phyloP scores from a whole-genome alignment of 768 basidiomycete species.

The Mrakia gelida region DNA sequence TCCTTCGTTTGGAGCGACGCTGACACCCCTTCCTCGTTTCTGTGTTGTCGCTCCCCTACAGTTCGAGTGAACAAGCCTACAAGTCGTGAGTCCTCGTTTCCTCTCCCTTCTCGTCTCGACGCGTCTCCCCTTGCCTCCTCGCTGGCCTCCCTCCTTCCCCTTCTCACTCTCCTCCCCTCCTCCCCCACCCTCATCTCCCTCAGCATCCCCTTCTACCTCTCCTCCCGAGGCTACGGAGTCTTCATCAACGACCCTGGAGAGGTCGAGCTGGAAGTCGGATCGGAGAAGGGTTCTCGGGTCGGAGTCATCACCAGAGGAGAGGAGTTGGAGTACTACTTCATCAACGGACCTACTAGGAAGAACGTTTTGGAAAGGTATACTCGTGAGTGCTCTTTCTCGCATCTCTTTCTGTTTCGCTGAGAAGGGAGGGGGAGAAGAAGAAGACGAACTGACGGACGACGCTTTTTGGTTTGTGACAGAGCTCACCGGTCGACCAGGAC shows the following conservation, averaged over 20 bases:
- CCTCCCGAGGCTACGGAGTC: constrained; percentile 59
- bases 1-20: no score
- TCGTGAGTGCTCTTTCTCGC: constrained; percentile 34
- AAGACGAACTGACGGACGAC: background rate
- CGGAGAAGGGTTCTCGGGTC: constrained; percentile 45
- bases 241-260: constrained; percentile 69
- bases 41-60: background rate
- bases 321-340: constrained; percentile 64
- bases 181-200: background rate
- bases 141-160: background rate
- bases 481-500: constrained; percentile 60
- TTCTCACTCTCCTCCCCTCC: constrained; percentile 28
- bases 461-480: background rate
- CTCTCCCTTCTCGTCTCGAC: background rate
- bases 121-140: background rate
- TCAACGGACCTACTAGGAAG: constrained; percentile 64
- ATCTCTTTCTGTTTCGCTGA: background rate
- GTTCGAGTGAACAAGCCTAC: background rate
- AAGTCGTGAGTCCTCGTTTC: background rate
- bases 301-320: constrained; percentile 62
- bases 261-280: constrained; percentile 61
- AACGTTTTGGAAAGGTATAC: constrained; percentile 55
- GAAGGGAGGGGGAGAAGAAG: no score
- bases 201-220: constrained; percentile 43
- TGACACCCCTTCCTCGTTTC: no score